Percentiles rank a stretch among this genome's conserved stretches.
Conservation (phyloP, 305 asterid genomes). For the Rubia balearica region DNA sequence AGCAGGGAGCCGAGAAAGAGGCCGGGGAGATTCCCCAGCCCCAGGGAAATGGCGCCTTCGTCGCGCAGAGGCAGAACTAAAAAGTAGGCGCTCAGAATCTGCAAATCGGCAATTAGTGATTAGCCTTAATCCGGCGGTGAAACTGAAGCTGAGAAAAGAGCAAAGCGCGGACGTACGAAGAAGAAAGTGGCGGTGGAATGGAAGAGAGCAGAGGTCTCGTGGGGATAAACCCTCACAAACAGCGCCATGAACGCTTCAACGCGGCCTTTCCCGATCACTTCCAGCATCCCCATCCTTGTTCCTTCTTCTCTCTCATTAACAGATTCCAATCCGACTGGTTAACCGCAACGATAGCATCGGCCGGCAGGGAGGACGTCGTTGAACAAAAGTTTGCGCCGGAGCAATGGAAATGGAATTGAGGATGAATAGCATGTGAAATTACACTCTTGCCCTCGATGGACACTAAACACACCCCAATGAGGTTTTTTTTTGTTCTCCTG, state of each 20-base stretch:
- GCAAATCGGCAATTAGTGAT: constrained; percentile 22
- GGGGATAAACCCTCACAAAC: constrained; percentile 75
- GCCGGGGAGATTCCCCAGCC: constrained; percentile 68
- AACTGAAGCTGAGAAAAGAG: not conserved
- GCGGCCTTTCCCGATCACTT: constrained; percentile 48
- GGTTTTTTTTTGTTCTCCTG: too few relatives aligned
- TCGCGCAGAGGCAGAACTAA: constrained; percentile 95
- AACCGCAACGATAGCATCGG: not conserved
- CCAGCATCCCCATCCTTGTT: constrained; percentile 16
- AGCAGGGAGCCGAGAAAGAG: constrained; percentile 81
- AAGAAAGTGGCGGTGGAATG: constrained; percentile 72
- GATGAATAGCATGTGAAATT: not conserved
- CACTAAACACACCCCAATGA: too few relatives aligned
- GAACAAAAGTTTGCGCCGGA: not conserved
- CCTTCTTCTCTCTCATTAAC: not conserved
- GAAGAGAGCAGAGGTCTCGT: constrained; percentile 66
- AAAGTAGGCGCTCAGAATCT: constrained; percentile 93
- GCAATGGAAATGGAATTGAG: not conserved
- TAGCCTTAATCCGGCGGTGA: not conserved
- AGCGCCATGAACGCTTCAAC: constrained; percentile 50
- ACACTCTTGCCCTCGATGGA: not conserved
- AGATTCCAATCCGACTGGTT: not conserved
- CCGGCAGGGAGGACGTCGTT: not conserved
- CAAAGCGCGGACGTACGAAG: constrained; percentile 44
- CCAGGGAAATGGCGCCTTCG: constrained; percentile 97